phyloP scores from a whole-genome alignment of 805 yeast genomes.

The Ogataea philodendri region DNA sequence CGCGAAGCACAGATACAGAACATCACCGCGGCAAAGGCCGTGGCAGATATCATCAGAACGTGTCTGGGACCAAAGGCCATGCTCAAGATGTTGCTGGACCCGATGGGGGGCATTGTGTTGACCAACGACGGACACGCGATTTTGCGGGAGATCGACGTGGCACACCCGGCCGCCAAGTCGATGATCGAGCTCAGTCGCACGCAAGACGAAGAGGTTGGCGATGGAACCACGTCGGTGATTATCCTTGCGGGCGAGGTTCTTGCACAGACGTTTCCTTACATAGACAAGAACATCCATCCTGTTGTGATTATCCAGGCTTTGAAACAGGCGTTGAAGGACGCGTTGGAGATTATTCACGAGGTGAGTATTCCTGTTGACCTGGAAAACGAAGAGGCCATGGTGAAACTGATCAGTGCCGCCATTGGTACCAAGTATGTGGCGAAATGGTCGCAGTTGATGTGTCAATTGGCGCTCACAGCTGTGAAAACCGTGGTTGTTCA shows the following conservation, averaged over 20 bases:
- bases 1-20: constrained; percentile 96
- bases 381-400: constrained; percentile 82
- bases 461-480: constrained; percentile 80
- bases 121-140: constrained; percentile 99
- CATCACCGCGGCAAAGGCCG: constrained; percentile 99
- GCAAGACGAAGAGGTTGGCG: constrained; percentile 98
- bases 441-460: constrained; percentile 90
- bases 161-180: constrained; percentile 98
- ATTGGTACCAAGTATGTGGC: constrained; percentile 95
- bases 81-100: constrained; percentile 96
- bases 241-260: constrained; percentile 95
- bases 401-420: constrained; percentile 79
- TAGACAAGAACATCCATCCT: constrained; percentile 94
- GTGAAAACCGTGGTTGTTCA: constrained; percentile 77
- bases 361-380: constrained; percentile 84
- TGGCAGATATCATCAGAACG: constrained; percentile 94
- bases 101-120: constrained; percentile 92
- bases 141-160: constrained; percentile 92
- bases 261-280: constrained; percentile 92
- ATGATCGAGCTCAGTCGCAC: constrained; percentile 97
- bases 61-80: constrained; percentile 99
- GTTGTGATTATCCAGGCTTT: constrained; percentile 93
- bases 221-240: constrained; percentile 86
- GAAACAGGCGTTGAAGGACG: constrained; percentile 87
- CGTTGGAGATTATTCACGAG: constrained; percentile 78